These are phyloP conservation scores for Pelomyxa schiedti DNA, from an alignment of 78 protist genomes.

Conservation along the genomic window DNA sequence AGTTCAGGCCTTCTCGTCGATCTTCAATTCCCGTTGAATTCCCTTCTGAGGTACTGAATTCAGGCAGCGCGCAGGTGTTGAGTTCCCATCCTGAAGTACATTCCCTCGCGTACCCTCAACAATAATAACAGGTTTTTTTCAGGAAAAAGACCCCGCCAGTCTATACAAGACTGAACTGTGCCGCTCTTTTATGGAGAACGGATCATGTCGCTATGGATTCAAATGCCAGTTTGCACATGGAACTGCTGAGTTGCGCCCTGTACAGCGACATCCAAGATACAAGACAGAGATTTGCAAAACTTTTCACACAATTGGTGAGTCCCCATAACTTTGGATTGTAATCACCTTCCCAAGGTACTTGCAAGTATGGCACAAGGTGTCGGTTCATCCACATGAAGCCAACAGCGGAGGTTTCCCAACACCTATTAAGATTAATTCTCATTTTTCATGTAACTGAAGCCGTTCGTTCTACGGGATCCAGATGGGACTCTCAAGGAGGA, in stretches of 20 bases:
- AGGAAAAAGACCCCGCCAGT: too few relatives aligned
- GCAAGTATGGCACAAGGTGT: constrained; percentile 64
- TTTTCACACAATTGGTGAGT: constrained; percentile 32
- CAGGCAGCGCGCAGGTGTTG: too few relatives aligned
- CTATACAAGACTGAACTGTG: constrained; percentile 79
- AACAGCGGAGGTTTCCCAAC: background rate
- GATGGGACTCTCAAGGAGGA: too few relatives aligned
- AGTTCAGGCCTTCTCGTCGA: too few relatives aligned
- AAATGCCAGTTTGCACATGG: constrained; percentile 85
- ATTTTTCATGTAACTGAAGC: too few relatives aligned
- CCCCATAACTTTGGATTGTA: background rate
- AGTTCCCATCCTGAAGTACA: too few relatives aligned
- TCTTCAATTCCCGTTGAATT: too few relatives aligned
- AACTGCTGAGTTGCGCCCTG: constrained; percentile 40
- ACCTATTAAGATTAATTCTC: too few relatives aligned
- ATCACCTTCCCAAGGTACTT: constrained; percentile 9
- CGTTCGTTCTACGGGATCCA: too few relatives aligned
- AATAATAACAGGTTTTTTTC: too few relatives aligned
- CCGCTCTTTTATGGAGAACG: constrained; percentile 56
- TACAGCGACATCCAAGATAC: constrained; percentile 64
- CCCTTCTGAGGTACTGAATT: too few relatives aligned
- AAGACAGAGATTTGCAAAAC: constrained; percentile 69
- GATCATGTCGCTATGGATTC: constrained; percentile 65
- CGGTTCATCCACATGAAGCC: constrained; percentile 43
- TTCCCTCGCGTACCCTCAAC: too few relatives aligned